Base-by-base conservation (phyloP, 2,329 filamentous ascomycete species). In the Verticillium albo-atrum region DNA sequence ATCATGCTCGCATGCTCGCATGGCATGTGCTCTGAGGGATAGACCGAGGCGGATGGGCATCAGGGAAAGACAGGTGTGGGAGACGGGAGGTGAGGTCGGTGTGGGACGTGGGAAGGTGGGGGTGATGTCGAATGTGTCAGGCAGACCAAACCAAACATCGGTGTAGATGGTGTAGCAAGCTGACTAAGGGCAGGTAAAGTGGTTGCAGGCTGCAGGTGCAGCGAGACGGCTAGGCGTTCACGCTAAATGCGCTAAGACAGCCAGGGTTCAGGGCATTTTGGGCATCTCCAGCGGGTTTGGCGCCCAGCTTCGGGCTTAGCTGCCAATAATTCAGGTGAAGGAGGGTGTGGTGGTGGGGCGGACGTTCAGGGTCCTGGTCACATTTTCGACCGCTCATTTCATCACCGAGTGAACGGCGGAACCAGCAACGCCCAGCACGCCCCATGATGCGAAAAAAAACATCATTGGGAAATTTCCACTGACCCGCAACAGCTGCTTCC, bases 351-450 rank as follows among this genome's bases (percentile, higher is more conserved):
- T 9, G 42, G 42, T 50, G 42, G 42, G 42, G 42, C 42, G 10
- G 42, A 23, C 42, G 42, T 23, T 54, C 27, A 32, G 52, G 52
- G 52, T 54, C 52, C 52, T n/a, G 34, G 52, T 61, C 26, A 54
- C 14, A 50, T 20, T 42, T 51, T 52, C 52, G 37, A n/a, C 25
- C 52, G 28, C 52, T 61, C 57, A 61, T 63, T 63, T 60, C 52
- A 61, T 63, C 62, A 59, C 59, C 58, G 59, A 61, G 58, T 58
- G 61, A 64, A 59, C 61, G 42, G 42, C 42, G 42, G 42, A 47
- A 23, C 42, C 20, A 17, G 51, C 20, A 34, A 20, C n/a, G 47
- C 34, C 55, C 58, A 26, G 28, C n/a, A 47, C 34, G 58, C 52
- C 55, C 60, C 60, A 60, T 56, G 55, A 60, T 58, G 52, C 27